phyloP scores from a whole-genome alignment of 148 eudicot genomes.

The Vaccinium myrtillus region DNA sequence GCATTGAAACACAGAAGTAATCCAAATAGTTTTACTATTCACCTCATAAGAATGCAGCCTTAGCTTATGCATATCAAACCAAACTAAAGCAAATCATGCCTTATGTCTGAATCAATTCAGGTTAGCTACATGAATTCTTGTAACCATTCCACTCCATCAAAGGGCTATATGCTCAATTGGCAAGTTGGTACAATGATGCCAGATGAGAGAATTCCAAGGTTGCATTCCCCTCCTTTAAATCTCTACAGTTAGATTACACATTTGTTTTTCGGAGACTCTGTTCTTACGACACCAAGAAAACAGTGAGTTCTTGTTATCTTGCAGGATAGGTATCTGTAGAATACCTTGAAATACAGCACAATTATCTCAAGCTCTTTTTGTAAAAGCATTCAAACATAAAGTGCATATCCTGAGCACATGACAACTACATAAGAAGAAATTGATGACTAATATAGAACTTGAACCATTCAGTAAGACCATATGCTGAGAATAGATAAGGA shows the following conservation, averaged over 20 bases:
- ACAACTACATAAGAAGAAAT: not conserved
- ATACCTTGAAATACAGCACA: not conserved
- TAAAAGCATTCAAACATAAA: conserved; percentile 1
- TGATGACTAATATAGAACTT: not conserved
- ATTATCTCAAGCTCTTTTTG: not conserved
- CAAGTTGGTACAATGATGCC: not conserved
- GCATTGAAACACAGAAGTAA: not conserved
- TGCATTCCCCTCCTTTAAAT: not conserved
- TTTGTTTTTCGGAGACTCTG: not conserved
- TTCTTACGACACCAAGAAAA: not conserved
- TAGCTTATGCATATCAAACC: not conserved
- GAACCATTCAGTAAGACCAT: not conserved
- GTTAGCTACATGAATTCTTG: not conserved
- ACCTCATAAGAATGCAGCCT: not conserved
- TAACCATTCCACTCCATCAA: not conserved
- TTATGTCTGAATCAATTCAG: not conserved
- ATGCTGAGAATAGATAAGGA: not conserved
- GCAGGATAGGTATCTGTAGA: not conserved
- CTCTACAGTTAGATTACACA: not conserved
- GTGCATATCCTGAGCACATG: not conserved
- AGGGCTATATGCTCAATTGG: not conserved
- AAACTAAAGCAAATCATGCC: not conserved
- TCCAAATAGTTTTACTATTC: not conserved
- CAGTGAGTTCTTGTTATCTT: not conserved
- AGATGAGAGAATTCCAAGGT: not conserved